These are phyloP conservation scores for Adansonia digitata DNA, from an alignment of 345 rosid genomes.

Conservation along the genomic window DNA sequence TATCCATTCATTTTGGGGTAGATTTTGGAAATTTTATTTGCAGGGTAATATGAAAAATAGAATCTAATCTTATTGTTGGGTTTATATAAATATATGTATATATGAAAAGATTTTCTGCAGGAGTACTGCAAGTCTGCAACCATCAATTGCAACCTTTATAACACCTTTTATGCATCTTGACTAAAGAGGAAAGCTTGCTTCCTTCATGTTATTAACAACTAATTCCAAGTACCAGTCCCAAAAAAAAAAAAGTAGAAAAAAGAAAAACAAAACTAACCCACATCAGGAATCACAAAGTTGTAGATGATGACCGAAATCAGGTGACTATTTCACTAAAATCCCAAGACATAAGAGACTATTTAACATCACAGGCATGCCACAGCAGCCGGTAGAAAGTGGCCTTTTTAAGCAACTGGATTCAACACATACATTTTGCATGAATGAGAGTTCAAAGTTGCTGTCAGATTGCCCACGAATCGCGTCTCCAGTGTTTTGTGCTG, in stretches of 20 bases:
- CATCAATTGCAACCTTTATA: not conserved
- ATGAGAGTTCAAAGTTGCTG: conserved; percentile 54
- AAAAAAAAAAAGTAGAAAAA: too few relatives aligned
- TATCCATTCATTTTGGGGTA: too few relatives aligned
- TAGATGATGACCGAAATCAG: not conserved
- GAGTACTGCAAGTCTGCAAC: not conserved
- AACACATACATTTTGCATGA: conserved; percentile 68
- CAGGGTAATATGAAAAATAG: not conserved
- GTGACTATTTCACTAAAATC: not conserved
- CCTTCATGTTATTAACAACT: conserved; percentile 1
- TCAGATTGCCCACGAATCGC: conserved; percentile 45
- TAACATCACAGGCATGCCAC: not conserved
- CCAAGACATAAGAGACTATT: not conserved
- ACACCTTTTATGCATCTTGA: not conserved
- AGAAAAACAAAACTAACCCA: not conserved
- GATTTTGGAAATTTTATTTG: not conserved
- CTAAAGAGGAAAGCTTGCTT: not conserved
- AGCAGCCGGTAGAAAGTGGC: not conserved
- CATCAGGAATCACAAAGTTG: not conserved
- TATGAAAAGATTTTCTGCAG: not conserved
- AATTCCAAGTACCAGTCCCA: not conserved
- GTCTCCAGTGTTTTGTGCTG: conserved; percentile 71
- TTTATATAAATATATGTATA: not conserved
- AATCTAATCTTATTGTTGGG: not conserved
- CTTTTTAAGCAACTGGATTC: conserved; percentile 57